phyloP scores from a whole-genome alignment of 176 grass and related monocot genomes.

The Saccharum officinarum region DNA sequence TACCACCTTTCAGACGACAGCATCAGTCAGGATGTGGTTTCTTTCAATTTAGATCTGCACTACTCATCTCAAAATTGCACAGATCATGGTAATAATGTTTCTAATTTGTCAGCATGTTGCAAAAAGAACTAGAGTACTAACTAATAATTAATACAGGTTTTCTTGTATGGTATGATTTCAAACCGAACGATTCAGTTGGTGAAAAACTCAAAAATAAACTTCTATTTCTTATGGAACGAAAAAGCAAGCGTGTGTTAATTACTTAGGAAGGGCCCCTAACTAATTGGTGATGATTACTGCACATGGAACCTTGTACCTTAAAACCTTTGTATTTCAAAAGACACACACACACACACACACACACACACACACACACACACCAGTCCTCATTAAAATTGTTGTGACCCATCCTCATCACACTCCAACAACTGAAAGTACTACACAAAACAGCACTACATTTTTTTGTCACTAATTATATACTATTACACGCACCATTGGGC shows the following conservation, averaged over 20 bases:
- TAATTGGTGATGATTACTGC: conserved; percentile 48
- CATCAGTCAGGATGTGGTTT: not conserved
- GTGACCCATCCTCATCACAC: conserved; percentile 39
- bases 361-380: too few species aligned
- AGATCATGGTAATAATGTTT: not conserved
- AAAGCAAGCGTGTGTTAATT: conserved; percentile 7
- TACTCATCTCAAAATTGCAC: not conserved
- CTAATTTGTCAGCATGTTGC: not conserved
- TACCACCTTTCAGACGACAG: not conserved
- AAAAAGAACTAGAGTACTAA: not conserved
- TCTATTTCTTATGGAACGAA: not conserved
- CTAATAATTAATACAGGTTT: not conserved
- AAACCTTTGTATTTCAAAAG: conserved; percentile 44
- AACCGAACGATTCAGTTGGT: not conserved
- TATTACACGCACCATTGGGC: not conserved
- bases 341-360: too few species aligned
- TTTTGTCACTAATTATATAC: not conserved
- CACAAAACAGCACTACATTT: not conserved
- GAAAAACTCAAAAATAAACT: not conserved
- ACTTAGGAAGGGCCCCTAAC: conserved; percentile 1
- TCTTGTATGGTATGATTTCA: not conserved
- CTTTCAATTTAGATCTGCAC: not conserved
- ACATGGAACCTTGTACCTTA: conserved; percentile 54
- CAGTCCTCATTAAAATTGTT: conserved; percentile 10
- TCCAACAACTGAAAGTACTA: conserved; percentile 19